Conservation (phyloP, 176 grass and related monocot species). For the Cenchrus fungigraminus region DNA sequence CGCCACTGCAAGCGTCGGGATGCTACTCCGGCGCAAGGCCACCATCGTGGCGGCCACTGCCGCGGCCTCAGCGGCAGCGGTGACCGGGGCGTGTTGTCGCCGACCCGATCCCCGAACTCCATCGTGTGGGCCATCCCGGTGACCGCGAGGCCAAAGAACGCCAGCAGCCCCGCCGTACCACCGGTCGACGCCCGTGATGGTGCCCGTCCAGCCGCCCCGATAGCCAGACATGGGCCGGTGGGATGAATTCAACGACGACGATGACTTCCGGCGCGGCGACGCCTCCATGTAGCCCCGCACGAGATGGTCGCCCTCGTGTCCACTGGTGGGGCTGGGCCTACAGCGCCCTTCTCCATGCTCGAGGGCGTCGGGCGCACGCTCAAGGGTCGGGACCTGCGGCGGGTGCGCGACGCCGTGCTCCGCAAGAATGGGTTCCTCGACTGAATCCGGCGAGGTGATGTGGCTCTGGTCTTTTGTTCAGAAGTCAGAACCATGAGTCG, state of each 20-base stretch:
- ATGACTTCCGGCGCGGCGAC: conserved; percentile 27
- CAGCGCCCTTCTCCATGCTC: conserved; percentile 68
- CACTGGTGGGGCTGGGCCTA: conserved; percentile 38
- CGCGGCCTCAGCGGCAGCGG: conserved; percentile 5
- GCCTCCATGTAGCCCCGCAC: conserved; percentile 54
- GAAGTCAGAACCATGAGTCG: conserved; percentile 1
- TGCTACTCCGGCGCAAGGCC: conserved; percentile 44
- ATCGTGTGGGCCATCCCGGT: conserved; percentile 41
- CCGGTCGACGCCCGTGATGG: conserved; percentile 58
- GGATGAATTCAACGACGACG: conserved; percentile 43
- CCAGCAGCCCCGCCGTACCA: conserved; percentile 32
- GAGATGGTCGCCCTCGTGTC: conserved; percentile 60
- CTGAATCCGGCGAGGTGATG: conserved; percentile 43
- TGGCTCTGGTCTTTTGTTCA: conserved; percentile 9
- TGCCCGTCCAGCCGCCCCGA: conserved; percentile 43
- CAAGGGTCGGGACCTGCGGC: conserved; percentile 81
- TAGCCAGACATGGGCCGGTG: conserved; percentile 34
- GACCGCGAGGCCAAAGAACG: conserved; percentile 9
- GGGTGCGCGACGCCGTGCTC: conserved; percentile 63
- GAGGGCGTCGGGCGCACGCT: conserved; percentile 89
- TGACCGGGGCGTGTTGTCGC: conserved; percentile 32
- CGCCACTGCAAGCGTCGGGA: conserved; percentile 22
- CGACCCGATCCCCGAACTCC: conserved; percentile 29
- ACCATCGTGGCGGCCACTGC: conserved; percentile 55
- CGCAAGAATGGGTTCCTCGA: conserved; percentile 58